Conservation (phyloP, 495 filamentous ascomycete species). For the Aspergillus biplanus region DNA sequence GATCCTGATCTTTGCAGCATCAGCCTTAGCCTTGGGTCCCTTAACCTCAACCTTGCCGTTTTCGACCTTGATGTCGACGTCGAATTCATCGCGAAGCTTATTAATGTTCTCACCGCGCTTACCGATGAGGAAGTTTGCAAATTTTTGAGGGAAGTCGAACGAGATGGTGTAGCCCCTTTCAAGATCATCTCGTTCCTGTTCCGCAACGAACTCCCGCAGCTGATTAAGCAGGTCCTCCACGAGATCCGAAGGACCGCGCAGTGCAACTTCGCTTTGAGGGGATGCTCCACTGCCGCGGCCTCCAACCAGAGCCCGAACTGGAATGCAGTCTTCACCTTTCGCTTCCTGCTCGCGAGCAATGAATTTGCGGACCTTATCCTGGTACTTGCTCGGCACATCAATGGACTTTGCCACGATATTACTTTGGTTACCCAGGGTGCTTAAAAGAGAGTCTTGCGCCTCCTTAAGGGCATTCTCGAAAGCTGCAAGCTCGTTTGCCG, state of each 20-base stretch:
- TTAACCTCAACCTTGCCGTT: constrained; percentile 73
- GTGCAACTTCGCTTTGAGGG: constrained; percentile 52
- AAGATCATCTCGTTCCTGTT: constrained; percentile 84
- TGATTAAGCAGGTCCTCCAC: constrained; percentile 73
- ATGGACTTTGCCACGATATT: constrained; percentile 67
- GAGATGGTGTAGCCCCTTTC: constrained; percentile 81
- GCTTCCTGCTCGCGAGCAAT: constrained; percentile 75
- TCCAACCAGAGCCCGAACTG: constrained; percentile 67
- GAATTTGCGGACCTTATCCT: constrained; percentile 78
- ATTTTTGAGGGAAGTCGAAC: constrained; percentile 94
- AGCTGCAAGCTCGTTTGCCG: constrained; percentile 58
- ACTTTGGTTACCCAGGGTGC: constrained; percentile 71
- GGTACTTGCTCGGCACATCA: constrained; percentile 76
- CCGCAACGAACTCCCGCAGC: constrained; percentile 74
- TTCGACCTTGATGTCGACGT: constrained; percentile 92
- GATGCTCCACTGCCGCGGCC: constrained; percentile 44
- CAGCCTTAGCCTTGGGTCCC: constrained; percentile 77
- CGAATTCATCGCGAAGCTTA: constrained; percentile 93
- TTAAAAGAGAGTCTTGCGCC: constrained; percentile 70
- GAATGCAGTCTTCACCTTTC: constrained; percentile 66
- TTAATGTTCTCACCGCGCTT: constrained; percentile 91
- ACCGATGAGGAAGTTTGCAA: constrained; percentile 90
- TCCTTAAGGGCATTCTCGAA: constrained; percentile 74
- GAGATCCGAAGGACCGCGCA: constrained; percentile 74
- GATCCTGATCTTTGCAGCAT: constrained; percentile 79